Evolutionary conservation across 202 grass and related monocot species (phyloP).

Genomic region (Carex sylvatica): DNA sequence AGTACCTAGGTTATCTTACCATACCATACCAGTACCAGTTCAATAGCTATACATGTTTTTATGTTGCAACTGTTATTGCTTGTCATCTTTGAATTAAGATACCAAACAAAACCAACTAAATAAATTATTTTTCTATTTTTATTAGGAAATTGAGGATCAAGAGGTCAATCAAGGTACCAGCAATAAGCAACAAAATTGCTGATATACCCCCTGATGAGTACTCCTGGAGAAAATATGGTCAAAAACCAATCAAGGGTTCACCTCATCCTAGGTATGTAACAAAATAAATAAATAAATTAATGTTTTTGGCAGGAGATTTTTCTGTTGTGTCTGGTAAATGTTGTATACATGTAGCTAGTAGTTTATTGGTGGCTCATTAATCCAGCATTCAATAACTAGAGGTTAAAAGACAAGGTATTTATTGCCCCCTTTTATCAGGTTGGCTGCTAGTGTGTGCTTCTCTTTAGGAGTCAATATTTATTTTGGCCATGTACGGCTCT

Average conservation of each 20-base stretch:
- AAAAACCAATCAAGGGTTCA: conserved; percentile 96
- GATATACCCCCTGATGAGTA: conserved; percentile 93
- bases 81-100: background rate
- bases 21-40: background rate
- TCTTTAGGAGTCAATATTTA: conserved; percentile 5
- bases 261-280: conserved; percentile 86
- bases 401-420: conserved; percentile 21
- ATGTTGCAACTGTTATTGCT: background rate
- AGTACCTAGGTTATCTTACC: background rate
- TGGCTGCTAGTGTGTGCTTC: background rate
- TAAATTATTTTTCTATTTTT: conserved; percentile 4
- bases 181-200: conserved; percentile 90
- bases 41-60: background rate
- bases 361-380: conserved; percentile 25
- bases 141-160: conserved; percentile 81
- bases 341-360: background rate
- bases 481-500: background rate
- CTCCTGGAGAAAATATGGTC: conserved; percentile 96
- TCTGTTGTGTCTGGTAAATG: conserved; percentile 1
- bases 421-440: conserved; percentile 30
- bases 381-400: conserved; percentile 7
- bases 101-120: background rate
- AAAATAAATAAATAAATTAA: background rate
- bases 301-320: background rate
- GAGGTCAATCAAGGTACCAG: conserved; percentile 89